Base-by-base conservation (phyloP, 2,329 filamentous ascomycete genomes). In the Exophiala aquamarina region DNA sequence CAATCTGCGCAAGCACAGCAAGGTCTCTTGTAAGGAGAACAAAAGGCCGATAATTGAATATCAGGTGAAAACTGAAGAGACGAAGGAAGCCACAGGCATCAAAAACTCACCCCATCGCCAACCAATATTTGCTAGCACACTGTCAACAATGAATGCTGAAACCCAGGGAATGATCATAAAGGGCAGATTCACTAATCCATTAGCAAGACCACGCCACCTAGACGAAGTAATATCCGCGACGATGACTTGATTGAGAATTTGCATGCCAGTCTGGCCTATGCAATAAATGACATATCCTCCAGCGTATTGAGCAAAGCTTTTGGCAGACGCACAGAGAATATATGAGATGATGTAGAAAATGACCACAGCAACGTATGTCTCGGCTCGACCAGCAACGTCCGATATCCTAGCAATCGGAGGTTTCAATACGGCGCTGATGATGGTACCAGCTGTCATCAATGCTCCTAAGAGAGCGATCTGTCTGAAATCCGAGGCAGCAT, bases 211-310 rank as follows among this genome's bases (percentile, higher is more conserved):
- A 50, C 70, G 60, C 63, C 63, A 70, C 17, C 69, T 59, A 55
- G 67, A 66, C 3, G 61, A 67, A 1, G 70, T 70, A 8, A 72
- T 57, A 52, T 73, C 70, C 0, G 69, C 67, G 6, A 73, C 64
- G 37, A 74, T 58, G 32, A 71, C 65, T 18, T 69, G 59, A 78
- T 72, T 68, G 41, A 73, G 61, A 15, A 73, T 65, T 14, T 66
- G 60, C 8, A 64, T 67, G 3, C 70, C 69, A 0, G 69, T 67
- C 36, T 68, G 62, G 3, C 66, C 70, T 15, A 70, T 52, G 7
- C 61, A 59, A 41, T 66, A 65, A 34, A 71, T 58, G 10, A 71
- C 57, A 19, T 61, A 65, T 1, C 68, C 68, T 1, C 64, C 63
- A 9, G 66, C 64, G 51, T 70, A 72, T 1, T 61, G 61, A 11